These are phyloP conservation scores for Mycoemilia scoparia DNA, from an alignment of 192 early-diverging fungal genomes.

Conservation along the genomic window DNA sequence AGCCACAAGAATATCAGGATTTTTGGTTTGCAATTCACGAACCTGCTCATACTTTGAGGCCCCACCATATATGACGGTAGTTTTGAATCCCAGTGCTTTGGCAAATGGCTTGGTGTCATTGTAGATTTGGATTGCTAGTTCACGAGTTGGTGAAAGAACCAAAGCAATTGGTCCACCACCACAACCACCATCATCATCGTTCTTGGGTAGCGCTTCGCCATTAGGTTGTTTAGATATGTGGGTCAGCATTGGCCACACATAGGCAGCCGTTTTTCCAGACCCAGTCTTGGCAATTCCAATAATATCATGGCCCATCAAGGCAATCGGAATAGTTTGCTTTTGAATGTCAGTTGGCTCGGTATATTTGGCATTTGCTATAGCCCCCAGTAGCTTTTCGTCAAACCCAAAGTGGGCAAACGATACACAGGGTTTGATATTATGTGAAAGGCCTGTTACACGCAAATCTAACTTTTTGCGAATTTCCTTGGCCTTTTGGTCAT, in stretches of 20 bases:
- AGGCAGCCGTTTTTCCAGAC: constrained; percentile 70
- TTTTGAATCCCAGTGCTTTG: constrained; percentile 32
- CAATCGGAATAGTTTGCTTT: constrained; percentile 58
- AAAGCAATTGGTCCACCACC: constrained; percentile 59
- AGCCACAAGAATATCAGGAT: constrained; percentile 52
- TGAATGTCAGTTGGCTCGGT: constrained; percentile 67
- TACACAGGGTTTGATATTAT: too few relatives aligned
- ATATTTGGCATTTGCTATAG: too few relatives aligned
- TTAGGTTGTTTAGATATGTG: constrained; percentile 54
- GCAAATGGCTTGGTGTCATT: constrained; percentile 50
- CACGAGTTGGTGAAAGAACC: constrained; percentile 72
- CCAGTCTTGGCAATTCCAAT: constrained; percentile 85
- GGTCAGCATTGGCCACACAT: constrained; percentile 59
- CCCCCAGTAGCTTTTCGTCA: too few relatives aligned
- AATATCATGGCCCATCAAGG: constrained; percentile 53
- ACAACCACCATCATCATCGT: constrained; percentile 37
- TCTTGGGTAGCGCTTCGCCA: constrained; percentile 36
- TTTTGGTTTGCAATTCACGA: constrained; percentile 23
- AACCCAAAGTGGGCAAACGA: too few relatives aligned
- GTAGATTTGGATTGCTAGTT: constrained; percentile 70
- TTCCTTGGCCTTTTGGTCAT: too few relatives aligned
- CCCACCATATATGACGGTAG: constrained; percentile 65
- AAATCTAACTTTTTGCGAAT: too few relatives aligned
- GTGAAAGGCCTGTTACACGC: too few relatives aligned
- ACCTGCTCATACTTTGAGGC: constrained; percentile 51